Evolutionary conservation across 1,139 yeast genomes (phyloP).

Genomic region (Kodamaea sp.): DNA sequence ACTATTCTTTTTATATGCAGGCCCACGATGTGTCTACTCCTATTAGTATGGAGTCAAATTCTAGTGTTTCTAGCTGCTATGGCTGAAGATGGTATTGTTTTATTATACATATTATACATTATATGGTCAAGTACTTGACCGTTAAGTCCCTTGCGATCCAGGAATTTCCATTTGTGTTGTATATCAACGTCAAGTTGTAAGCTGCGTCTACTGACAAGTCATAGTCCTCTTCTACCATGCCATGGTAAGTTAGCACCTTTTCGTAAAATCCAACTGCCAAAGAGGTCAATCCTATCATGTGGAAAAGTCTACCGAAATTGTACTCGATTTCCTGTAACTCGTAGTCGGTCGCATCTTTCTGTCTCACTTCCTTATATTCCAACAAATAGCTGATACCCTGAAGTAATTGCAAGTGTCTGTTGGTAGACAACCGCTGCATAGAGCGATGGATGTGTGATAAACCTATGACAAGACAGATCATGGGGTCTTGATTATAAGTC

Average conservation of each 20-base stretch:
- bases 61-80: too few relatives aligned
- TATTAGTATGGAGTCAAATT: too few relatives aligned
- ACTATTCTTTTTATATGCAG: too few relatives aligned
- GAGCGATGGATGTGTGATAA: constrained; percentile 88
- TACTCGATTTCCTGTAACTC: constrained; percentile 79
- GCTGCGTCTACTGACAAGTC: constrained; percentile 80
- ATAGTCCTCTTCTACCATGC: constrained; percentile 34
- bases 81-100: too few relatives aligned
- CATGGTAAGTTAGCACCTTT: constrained; percentile 51
- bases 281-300: constrained; percentile 72
- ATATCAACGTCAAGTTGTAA: constrained; percentile 75
- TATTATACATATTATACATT: constrained; percentile 2
- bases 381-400: constrained; percentile 81
- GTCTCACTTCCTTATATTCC: constrained; percentile 61
- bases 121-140: constrained; percentile 56
- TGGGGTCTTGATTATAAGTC: constrained; percentile 71
- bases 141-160: constrained; percentile 61
- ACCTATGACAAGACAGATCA: constrained; percentile 73
- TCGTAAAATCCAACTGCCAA: constrained; percentile 75
- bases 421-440: constrained; percentile 83
- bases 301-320: constrained; percentile 84
- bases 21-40: too few relatives aligned
- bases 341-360: constrained; percentile 39
- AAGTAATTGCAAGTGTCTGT: constrained; percentile 81
- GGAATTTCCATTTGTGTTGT: constrained; percentile 73